These are phyloP conservation scores for Tritrichomonas foetus DNA, from an alignment of 208 protist species.

Conservation along the genomic window DNA sequence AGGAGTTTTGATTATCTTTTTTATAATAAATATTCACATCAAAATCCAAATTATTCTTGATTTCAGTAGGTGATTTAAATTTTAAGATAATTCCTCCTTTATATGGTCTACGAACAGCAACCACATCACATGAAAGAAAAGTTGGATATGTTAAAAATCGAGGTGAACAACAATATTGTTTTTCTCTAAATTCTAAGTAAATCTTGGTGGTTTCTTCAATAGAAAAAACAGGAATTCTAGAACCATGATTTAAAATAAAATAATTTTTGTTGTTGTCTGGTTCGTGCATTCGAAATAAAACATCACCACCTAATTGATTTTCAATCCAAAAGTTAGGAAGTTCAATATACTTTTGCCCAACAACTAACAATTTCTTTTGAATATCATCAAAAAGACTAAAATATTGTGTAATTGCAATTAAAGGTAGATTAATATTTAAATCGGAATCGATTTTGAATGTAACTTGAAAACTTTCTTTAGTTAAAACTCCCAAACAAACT, in stretches of 20 bases:
- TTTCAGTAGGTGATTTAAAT: background rate
- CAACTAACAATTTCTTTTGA: background rate
- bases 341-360: background rate
- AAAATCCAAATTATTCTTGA: background rate
- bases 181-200: background rate
- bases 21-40: background rate
- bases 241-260: background rate
- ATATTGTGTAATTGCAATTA: background rate
- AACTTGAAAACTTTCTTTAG: background rate
- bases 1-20: background rate
- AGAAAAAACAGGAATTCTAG: background rate
- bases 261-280: background rate
- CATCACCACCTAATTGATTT: background rate
- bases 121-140: background rate
- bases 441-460: background rate
- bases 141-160: background rate
- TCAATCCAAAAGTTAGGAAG: background rate
- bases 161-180: background rate
- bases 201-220: background rate
- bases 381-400: background rate
- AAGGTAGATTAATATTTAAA: background rate
- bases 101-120: background rate
- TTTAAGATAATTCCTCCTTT: background rate
- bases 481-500: background rate
- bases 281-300: background rate